Percentiles rank a stretch among this genome's conserved stretches.
phyloP scores from a whole-genome alignment of 495 filamentous ascomycete species.

The Tuber aestivum region DNA sequence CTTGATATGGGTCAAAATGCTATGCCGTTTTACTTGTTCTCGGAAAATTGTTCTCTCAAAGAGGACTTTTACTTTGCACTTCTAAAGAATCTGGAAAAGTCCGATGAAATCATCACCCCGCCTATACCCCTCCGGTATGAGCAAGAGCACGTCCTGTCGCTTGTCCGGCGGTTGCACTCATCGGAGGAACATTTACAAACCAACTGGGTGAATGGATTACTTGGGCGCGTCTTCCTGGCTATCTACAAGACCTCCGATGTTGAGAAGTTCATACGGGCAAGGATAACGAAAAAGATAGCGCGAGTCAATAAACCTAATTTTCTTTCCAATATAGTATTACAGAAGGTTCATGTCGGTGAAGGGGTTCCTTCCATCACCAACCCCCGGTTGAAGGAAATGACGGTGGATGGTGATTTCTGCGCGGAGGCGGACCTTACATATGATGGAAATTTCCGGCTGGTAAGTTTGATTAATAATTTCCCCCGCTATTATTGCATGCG shows the following conservation, averaged over 20 bases:
- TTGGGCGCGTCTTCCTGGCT: conserved; percentile 80
- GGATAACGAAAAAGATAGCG: conserved; percentile 94
- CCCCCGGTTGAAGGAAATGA: conserved; percentile 78
- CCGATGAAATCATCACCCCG: conserved; percentile 47
- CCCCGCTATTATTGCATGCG: not conserved
- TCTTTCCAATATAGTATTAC: conserved; percentile 70
- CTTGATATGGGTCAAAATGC: conserved; percentile 53
- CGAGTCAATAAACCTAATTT: conserved; percentile 88
- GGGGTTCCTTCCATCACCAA: conserved; percentile 85
- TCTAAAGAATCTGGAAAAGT: conserved; percentile 72
- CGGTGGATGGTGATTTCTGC: conserved; percentile 79
- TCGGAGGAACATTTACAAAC: conserved; percentile 89
- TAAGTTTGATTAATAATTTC: conserved; percentile 14
- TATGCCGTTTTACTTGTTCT: conserved; percentile 84
- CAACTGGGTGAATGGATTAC: conserved; percentile 86
- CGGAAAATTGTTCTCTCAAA: conserved; percentile 87
- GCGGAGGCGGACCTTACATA: conserved; percentile 83
- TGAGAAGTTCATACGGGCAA: conserved; percentile 68
- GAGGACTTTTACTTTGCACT: conserved; percentile 97
- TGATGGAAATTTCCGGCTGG: conserved; percentile 73
- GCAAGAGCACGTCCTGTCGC: conserved; percentile 71
- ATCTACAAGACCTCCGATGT: conserved; percentile 77
- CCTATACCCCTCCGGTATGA: conserved; percentile 75
- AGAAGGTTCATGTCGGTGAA: conserved; percentile 78
- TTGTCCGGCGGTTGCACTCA: conserved; percentile 84